A percentile compares a stretch with the other conserved stretches of the same genome.
Evolutionary conservation across 768 basidiomycete genomes (phyloP).

Genomic region (Suillus alpinus): DNA sequence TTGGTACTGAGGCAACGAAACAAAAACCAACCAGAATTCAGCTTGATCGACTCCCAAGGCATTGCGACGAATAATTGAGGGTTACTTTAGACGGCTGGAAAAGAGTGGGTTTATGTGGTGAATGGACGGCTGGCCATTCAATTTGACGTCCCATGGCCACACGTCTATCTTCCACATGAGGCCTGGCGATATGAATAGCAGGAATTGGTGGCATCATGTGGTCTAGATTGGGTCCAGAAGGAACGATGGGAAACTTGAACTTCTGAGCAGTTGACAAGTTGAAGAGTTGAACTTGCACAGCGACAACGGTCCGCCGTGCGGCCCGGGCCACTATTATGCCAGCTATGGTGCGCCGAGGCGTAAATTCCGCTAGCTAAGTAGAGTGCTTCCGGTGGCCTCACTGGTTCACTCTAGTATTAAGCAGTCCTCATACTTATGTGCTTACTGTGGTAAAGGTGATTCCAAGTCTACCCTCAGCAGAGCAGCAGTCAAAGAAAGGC

Average conservation of each 20-base stretch:
- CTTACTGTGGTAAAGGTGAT: no score
- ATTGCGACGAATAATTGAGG: neutral
- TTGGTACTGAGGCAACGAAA: no score
- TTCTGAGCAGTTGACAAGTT: neutral
- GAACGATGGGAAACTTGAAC: neutral
- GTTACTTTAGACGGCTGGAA: neutral
- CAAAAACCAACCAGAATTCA: neutral
- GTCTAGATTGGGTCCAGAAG: neutral
- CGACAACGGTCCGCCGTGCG: neutral
- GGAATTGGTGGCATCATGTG: neutral
- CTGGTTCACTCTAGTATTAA: neutral
- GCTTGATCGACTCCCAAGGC: neutral
- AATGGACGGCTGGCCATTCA: neutral
- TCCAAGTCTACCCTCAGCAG: no score
- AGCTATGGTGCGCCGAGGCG: no score
- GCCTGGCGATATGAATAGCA: neutral
- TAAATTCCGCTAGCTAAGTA: no score
- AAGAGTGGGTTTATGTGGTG: neutral
- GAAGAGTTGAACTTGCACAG: no score
- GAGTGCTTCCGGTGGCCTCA: neutral
- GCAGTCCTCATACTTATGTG: neutral
- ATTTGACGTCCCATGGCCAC: neutral
- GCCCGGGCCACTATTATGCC: no score
- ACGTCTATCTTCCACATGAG: neutral
- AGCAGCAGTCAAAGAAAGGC: no score